Evolutionary conservation across 169 alveolate species (phyloP).

Genomic region (Plasmodium fragile): DNA sequence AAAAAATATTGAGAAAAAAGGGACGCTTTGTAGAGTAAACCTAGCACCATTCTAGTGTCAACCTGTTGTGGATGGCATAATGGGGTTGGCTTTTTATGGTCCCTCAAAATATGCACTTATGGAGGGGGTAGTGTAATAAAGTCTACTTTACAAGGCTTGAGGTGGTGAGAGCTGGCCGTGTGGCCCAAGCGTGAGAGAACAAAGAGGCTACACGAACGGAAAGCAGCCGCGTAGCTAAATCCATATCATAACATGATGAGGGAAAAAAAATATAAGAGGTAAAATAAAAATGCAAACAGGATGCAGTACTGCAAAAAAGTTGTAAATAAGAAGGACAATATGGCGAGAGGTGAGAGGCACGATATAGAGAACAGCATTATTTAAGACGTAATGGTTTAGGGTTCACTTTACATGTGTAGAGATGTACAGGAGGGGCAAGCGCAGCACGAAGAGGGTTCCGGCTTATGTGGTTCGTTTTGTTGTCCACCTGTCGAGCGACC

Average conservation of each 20-base stretch:
- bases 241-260: slow-evolving; percentile 23
- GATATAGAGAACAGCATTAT: slow-evolving; percentile 32
- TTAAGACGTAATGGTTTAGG: not conserved
- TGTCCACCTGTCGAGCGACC: not conserved
- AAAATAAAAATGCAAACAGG: slow-evolving; percentile 17
- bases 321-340: slow-evolving; percentile 18
- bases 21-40: not conserved
- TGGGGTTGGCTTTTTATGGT: not conserved
- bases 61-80: not conserved
- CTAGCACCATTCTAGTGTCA: not conserved
- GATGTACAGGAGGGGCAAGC: not conserved
- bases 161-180: not conserved
- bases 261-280: slow-evolving; percentile 32
- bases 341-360: not conserved
- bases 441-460: not conserved
- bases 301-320: slow-evolving; percentile 38
- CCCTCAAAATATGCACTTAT: not conserved
- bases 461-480: not conserved
- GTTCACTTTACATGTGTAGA: not conserved
- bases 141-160: slow-evolving; percentile 12
- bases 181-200: not conserved
- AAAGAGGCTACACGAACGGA: slow-evolving; percentile 6
- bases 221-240: slow-evolving; percentile 4
- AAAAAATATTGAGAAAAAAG: not conserved
- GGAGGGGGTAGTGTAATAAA: not conserved